Percentiles rank a stretch among this genome's conserved stretches.
Evolutionary conservation across 306 rosid genomes (phyloP).

Genomic region (Begonia loranthoides): DNA sequence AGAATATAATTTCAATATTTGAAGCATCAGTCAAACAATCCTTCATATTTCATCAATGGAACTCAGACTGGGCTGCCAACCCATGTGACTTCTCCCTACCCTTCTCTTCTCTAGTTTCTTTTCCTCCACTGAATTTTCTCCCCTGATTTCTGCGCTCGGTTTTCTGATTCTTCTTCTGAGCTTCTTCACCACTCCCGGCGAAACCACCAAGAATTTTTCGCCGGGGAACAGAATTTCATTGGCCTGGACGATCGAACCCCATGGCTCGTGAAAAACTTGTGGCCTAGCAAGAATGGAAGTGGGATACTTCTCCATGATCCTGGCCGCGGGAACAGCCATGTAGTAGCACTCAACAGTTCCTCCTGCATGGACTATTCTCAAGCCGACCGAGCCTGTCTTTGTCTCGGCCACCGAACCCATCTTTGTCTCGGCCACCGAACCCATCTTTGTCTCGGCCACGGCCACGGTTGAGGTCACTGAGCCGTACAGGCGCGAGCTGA

Average conservation of each 20-base stretch:
- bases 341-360: slow-evolving; percentile 20
- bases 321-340: slow-evolving; percentile 17
- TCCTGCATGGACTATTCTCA: slow-evolving; percentile 20
- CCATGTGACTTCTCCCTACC: not conserved
- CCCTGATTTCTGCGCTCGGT: not conserved
- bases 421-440: too few relatives aligned
- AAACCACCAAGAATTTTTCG: slow-evolving; percentile 13
- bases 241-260: slow-evolving; percentile 17
- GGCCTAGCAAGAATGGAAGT: slow-evolving; percentile 16
- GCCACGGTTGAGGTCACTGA: too few relatives aligned
- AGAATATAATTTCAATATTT: too few relatives aligned
- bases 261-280: slow-evolving; percentile 14
- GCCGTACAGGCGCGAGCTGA: too few relatives aligned
- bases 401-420: too few relatives aligned
- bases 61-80: slow-evolving; percentile 15
- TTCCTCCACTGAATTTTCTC: not conserved
- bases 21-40: not conserved
- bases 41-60: slow-evolving; percentile 6
- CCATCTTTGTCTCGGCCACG: too few relatives aligned
- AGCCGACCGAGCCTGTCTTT: not conserved
- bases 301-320: slow-evolving; percentile 21
- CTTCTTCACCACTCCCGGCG: slow-evolving; percentile 11
- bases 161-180: slow-evolving; percentile 4
- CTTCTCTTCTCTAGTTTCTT: slow-evolving; percentile 4
- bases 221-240: slow-evolving; percentile 19